phyloP scores from a whole-genome alignment of 1,139 yeast genomes.

The Candida mesenterica region DNA sequence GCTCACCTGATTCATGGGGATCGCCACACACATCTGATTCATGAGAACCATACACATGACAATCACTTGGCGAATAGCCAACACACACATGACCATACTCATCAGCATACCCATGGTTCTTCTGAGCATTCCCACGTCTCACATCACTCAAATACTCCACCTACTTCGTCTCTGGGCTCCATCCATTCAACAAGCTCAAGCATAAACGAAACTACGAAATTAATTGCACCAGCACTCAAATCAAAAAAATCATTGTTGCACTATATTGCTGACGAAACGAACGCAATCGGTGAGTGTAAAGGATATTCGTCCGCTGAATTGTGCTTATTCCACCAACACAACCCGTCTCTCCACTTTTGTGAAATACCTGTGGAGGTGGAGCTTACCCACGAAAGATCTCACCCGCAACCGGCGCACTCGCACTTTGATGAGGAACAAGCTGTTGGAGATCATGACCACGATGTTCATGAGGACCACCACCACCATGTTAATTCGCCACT shows the following conservation, averaged over 20 bases:
- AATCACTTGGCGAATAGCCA: too few species aligned
- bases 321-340: slow-evolving; percentile 17
- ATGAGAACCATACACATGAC: slow-evolving; percentile 1
- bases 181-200: not conserved
- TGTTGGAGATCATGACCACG: slow-evolving; percentile 12
- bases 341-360: slow-evolving; percentile 34
- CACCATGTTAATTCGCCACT: slow-evolving; percentile 79
- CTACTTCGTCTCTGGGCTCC: slow-evolving; percentile 1
- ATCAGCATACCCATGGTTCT: not conserved
- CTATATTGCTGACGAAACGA: slow-evolving; percentile 23
- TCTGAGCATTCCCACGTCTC: not conserved
- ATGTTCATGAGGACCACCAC: slow-evolving; percentile 56
- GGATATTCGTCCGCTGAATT: slow-evolving; percentile 52
- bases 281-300: slow-evolving; percentile 48
- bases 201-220: slow-evolving; percentile 12
- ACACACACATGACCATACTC: not conserved
- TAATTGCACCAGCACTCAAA: slow-evolving; percentile 11
- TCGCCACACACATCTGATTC: not conserved
- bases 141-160: not conserved
- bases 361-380: slow-evolving; percentile 30
- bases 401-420: slow-evolving; percentile 8
- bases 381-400: slow-evolving; percentile 5
- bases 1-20: slow-evolving; percentile 1
- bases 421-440: slow-evolving; percentile 4
- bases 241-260: slow-evolving; percentile 27